Percentiles rank a stretch among this genome's conserved stretches.
Evolutionary conservation across 768 basidiomycete genomes (phyloP).

Genomic region (Podaxis sp.): DNA sequence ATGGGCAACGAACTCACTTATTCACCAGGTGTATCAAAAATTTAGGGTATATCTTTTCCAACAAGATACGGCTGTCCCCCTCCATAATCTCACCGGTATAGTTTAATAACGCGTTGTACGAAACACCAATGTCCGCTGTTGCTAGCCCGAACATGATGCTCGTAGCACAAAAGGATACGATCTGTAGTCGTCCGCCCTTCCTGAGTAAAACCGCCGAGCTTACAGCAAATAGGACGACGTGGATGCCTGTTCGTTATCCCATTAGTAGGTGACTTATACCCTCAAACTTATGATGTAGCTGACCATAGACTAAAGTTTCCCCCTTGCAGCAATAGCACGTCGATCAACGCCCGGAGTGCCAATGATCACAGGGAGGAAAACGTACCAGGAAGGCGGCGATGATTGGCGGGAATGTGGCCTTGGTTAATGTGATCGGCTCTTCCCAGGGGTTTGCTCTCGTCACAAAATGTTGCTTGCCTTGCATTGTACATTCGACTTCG

Average conservation of each 20-base stretch:
- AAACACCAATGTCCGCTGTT: conserved; percentile 32
- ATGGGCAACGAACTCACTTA: conserved; percentile 26
- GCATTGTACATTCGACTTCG: background rate
- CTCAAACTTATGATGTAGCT: background rate
- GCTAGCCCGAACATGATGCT: conserved; percentile 35
- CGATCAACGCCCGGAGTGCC: background rate
- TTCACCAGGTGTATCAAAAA: conserved; percentile 36
- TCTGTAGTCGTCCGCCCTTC: conserved; percentile 22
- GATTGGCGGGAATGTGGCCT: background rate
- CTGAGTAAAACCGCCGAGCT: conserved; percentile 30
- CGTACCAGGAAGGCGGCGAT: background rate
- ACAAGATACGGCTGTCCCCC: conserved; percentile 14
- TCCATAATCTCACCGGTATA: conserved; percentile 16
- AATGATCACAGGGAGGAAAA: background rate
- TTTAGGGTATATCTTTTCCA: conserved; percentile 27
- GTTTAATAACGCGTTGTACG: conserved; percentile 27
- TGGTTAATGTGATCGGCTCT: background rate
- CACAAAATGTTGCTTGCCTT: background rate
- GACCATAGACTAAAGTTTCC: background rate
- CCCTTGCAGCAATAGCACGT: background rate
- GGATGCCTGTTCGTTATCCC: conserved; percentile 26
- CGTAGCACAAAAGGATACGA: conserved; percentile 30
- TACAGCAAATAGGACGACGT: conserved; percentile 33
- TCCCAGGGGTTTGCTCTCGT: background rate
- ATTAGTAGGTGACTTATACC: background rate